Evolutionary conservation across 306 rosid species (phyloP), one percentile per base, ranked within the genome.

Genomic region (Casuarina equisetifolia): DNA sequence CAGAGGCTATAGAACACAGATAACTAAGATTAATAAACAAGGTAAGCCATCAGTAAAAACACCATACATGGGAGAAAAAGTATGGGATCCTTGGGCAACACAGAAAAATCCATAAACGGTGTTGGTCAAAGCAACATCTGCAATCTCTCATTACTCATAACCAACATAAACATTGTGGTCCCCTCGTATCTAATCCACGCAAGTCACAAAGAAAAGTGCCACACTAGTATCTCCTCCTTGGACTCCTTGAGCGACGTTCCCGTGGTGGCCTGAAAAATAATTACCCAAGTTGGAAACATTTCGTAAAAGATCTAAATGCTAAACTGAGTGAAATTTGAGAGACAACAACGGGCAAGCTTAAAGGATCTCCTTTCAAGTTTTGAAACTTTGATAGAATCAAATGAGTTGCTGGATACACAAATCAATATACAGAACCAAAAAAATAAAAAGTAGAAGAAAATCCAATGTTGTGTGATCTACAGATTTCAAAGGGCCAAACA

Each of bases 221-320:
- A 20, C 46, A 78, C 77, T 63, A 94, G 70, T 91, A 91, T 91
- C 97, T 91, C 83, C 96, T 91, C 85, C 97, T 79, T 8, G 98
- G 99, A 76, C 99, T 95, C 92, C 99, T 86, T 11, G 99, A 95
- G 70, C 97, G 99, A 3, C 97, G 91, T 64, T 94, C 98, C 46
- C 98, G 78, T 54, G 83, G 49, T 20, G 89, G 89, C 74, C 99
- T 95, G 90, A 82, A 84, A 81, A 76, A 45, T 58, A 66, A 55
- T 62, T n/a, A 81, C 71, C 74, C 66, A 75, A 62, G 48, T 49
- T 72, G 9, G 19, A 58, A 76, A 38, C 32, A 80, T 6, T 68
- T 74, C 45, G 54, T 20, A 17, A 4, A 43, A 58, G 62, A 72
- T 35, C 35, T 67, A 32, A 9, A 48, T 12, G 25, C 48, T 39